A percentile compares a stretch with the other conserved stretches of the same genome.
These are phyloP conservation scores for Dujonia santamariae DNA, from an alignment of 1,139 yeast genomes.

Conservation along the genomic window DNA sequence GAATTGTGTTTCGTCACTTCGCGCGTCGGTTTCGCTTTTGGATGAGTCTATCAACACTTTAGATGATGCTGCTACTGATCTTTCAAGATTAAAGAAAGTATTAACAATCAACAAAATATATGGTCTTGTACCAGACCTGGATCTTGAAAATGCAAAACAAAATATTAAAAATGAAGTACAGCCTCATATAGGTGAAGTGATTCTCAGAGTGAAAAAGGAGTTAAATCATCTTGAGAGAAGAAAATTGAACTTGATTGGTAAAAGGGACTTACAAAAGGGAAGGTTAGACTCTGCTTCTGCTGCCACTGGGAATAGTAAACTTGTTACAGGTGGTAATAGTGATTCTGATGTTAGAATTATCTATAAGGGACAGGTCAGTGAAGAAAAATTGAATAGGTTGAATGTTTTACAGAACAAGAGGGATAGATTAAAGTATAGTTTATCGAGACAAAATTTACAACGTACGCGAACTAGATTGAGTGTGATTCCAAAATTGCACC, in stretches of 20 bases:
- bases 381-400: conserved; percentile 27
- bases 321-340: conserved; percentile 1
- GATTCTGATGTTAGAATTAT: conserved; percentile 12
- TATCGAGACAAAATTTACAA: conserved; percentile 21
- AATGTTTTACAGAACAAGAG: conserved; percentile 34
- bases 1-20: conserved; percentile 29
- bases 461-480: conserved; percentile 19
- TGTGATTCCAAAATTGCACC: conserved; percentile 16
- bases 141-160: conserved; percentile 35
- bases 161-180: conserved; percentile 27
- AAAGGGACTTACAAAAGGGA: conserved; percentile 31
- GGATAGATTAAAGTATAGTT: conserved; percentile 35
- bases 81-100: conserved; percentile 31
- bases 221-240: conserved; percentile 25
- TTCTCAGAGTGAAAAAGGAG: conserved; percentile 31
- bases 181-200: conserved; percentile 34
- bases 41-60: conserved; percentile 27
- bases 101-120: conserved; percentile 36
- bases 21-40: conserved; percentile 30
- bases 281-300: conserved; percentile 24
- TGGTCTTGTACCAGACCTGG: conserved; percentile 42
- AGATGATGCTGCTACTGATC: conserved; percentile 32
- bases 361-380: conserved; percentile 15
- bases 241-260: conserved; percentile 26
- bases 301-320: background rate